These are phyloP conservation scores for Sclerotinia sclerotiorum DNA, from an alignment of 2,329 filamentous ascomycete genomes.

Conservation along the genomic window DNA sequence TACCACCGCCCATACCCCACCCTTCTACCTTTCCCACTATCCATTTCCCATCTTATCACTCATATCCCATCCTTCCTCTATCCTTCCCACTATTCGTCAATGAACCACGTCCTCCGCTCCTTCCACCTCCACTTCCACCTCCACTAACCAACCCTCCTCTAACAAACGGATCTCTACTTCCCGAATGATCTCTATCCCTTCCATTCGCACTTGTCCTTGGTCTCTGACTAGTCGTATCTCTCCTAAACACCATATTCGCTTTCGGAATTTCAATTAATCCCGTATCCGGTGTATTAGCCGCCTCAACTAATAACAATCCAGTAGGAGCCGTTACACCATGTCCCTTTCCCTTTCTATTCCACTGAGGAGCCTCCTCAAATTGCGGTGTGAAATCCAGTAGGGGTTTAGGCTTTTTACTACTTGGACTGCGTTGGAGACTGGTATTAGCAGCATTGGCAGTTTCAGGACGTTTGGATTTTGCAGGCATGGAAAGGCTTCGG, in stretches of 20 bases:
- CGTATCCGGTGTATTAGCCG: slow-evolving; percentile 41
- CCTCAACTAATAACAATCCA: slow-evolving; percentile 50
- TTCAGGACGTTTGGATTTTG: slow-evolving; percentile 21
- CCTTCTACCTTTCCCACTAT: background rate
- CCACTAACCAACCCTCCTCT: slow-evolving; percentile 27
- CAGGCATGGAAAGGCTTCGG: slow-evolving; percentile 33
- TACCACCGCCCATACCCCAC: background rate
- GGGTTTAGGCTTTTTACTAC: slow-evolving; percentile 48
- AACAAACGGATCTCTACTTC: slow-evolving; percentile 24
- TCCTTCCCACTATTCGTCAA: background rate
- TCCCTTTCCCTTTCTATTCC: slow-evolving; percentile 53
- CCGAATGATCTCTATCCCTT: slow-evolving; percentile 20
- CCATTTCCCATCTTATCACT: background rate
- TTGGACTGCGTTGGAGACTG: slow-evolving; percentile 23
- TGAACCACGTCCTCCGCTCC: no score
- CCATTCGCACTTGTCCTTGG: slow-evolving; percentile 23
- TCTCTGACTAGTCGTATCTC: slow-evolving; percentile 27
- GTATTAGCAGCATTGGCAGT: slow-evolving; percentile 12
- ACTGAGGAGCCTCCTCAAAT: slow-evolving; percentile 63
- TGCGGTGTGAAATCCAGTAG: slow-evolving; percentile 67
- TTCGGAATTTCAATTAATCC: slow-evolving; percentile 27
- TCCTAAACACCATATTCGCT: slow-evolving; percentile 34
- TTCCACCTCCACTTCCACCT: no score
- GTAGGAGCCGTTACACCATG: slow-evolving; percentile 46
- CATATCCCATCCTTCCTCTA: background rate